A percentile compares a stretch with the other conserved stretches of the same genome.
Conservation (phyloP, 495 filamentous ascomycete genomes). For the Penicillium mononematosum region DNA sequence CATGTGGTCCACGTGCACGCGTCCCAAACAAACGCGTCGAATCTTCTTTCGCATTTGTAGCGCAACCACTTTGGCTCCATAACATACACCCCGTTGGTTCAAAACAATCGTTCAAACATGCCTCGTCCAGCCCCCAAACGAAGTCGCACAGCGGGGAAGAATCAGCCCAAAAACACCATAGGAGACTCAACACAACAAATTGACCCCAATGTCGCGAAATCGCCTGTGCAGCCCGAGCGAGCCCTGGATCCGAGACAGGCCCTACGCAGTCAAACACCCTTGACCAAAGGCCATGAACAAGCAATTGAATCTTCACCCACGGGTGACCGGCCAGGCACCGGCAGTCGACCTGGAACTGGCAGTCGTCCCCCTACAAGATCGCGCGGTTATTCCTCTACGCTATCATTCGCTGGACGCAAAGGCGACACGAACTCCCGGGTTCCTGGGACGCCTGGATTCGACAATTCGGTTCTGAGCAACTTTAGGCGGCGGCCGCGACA, state of each 20-base stretch:
- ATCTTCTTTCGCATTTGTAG: slow-evolving; percentile 2
- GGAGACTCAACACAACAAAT: slow-evolving; percentile 11
- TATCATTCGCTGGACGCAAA: slow-evolving; percentile 44
- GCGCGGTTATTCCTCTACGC: slow-evolving; percentile 49
- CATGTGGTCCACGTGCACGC: slow-evolving; percentile 24
- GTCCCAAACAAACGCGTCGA: slow-evolving; percentile 23
- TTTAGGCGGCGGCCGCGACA: slow-evolving; percentile 66
- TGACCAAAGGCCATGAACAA: slow-evolving; percentile 34
- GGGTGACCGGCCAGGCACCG: slow-evolving; percentile 36
- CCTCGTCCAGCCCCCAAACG: slow-evolving; percentile 45
- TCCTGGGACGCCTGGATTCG: slow-evolving; percentile 53
- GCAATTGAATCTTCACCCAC: slow-evolving; percentile 44
- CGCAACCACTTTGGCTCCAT: not conserved
- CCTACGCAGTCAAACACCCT: slow-evolving; percentile 38
- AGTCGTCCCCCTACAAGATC: slow-evolving; percentile 46
- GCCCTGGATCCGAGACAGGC: slow-evolving; percentile 25
- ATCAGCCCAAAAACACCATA: slow-evolving; percentile 13
- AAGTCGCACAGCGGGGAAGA: slow-evolving; percentile 30
- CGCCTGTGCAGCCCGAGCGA: slow-evolving; percentile 16
- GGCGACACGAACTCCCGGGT: slow-evolving; percentile 41
- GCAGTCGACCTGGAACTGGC: slow-evolving; percentile 40
- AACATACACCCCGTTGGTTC: not conserved
- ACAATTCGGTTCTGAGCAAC: slow-evolving; percentile 56
- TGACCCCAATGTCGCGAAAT: slow-evolving; percentile 13
- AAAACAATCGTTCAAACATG: slow-evolving; percentile 25